phyloP scores from a whole-genome alignment of 208 protist species.

The Acanthamoeba triangularis region DNA sequence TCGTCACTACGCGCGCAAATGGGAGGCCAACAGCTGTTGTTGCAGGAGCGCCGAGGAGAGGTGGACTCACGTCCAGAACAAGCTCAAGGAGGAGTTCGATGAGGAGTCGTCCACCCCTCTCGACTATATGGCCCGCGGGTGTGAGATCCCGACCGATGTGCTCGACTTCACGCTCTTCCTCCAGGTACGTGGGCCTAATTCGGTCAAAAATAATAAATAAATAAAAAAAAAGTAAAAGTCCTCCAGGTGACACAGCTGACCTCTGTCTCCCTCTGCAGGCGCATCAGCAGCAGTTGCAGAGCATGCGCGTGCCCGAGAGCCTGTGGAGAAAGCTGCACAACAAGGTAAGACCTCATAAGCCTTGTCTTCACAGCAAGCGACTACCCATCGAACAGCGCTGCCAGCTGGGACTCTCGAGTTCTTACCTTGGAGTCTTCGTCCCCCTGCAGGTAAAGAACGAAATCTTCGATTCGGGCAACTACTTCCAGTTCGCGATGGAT shows the following conservation, averaged over 20 bases:
- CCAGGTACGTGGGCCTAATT: background rate
- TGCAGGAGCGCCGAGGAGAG: conserved; percentile 1
- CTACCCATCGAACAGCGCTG: background rate
- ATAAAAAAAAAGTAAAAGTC: too few species aligned
- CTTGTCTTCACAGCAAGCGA: too few species aligned
- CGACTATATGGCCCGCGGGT: conserved; percentile 67
- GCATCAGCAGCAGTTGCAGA: conserved; percentile 53
- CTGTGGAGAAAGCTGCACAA: conserved; percentile 55
- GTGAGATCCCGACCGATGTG: conserved; percentile 47
- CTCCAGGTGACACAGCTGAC: background rate
- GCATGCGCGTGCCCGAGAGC: conserved; percentile 67
- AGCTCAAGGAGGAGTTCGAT: conserved; percentile 45
- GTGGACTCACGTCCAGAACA: conserved; percentile 1
- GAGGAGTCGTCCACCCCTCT: conserved; percentile 67
- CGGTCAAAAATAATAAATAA: too few species aligned
- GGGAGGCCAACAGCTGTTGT: background rate
- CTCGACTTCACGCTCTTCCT: conserved; percentile 72
- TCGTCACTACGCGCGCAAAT: too few species aligned
- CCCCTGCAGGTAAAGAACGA: conserved; percentile 34
- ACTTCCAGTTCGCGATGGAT: conserved; percentile 74
- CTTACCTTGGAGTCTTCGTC: background rate
- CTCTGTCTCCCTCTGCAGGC: background rate
- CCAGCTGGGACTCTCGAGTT: background rate
- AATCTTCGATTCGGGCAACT: conserved; percentile 69
- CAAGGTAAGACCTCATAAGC: background rate